phyloP scores from a whole-genome alignment of 2,329 filamentous ascomycete genomes.

The Arthroderma sp. region DNA sequence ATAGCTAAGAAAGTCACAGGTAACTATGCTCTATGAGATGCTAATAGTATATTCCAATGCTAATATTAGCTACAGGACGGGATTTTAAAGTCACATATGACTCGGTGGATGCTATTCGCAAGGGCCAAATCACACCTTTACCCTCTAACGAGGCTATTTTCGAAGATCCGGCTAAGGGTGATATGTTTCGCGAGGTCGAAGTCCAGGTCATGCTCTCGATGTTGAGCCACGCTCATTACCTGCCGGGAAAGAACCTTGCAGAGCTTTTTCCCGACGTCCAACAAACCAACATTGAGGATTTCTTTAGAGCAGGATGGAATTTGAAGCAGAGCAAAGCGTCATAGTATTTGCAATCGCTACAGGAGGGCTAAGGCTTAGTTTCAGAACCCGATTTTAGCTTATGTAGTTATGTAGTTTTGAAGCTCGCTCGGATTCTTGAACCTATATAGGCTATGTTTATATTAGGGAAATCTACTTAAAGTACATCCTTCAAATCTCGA shows the following conservation, averaged over 20 bases:
- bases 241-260: neutral
- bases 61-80: neutral
- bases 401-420: too few species aligned
- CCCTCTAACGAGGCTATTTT: neutral
- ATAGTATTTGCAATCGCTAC: neutral
- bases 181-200: neutral
- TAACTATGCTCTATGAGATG: neutral
- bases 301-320: neutral
- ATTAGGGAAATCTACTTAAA: too few species aligned
- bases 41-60: neutral
- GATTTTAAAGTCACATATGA: slow-evolving; percentile 1
- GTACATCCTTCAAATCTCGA: neutral
- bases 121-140: neutral
- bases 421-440: too few species aligned
- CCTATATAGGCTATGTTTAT: too few species aligned
- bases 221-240: neutral
- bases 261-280: neutral
- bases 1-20: slow-evolving; percentile 1
- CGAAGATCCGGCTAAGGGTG: neutral
- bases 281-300: neutral
- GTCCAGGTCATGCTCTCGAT: slow-evolving; percentile 1
- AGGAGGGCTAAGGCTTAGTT: too few species aligned
- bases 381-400: too few species aligned
- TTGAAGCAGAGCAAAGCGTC: neutral
- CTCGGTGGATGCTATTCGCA: neutral